These are phyloP conservation scores for Penicillium waksmanii DNA, from an alignment of 495 filamentous ascomycete genomes.

Conservation along the genomic window DNA sequence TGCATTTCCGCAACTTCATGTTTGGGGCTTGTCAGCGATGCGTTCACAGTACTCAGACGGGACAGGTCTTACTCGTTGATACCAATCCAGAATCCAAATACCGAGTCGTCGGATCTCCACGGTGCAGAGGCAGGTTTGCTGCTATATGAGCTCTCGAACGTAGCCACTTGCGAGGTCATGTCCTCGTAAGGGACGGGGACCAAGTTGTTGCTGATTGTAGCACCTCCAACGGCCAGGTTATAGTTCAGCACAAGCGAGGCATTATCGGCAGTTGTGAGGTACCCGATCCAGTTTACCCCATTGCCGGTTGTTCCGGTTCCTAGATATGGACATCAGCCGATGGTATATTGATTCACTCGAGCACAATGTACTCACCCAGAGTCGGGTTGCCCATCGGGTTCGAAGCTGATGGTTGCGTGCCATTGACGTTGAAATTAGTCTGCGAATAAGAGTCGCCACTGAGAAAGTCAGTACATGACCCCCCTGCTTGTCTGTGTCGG, in stretches of 20 bases:
- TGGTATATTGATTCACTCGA: background rate
- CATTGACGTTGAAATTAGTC: slow-evolving; percentile 67
- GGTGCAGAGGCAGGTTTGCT: slow-evolving; percentile 45
- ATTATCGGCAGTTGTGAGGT: slow-evolving; percentile 59
- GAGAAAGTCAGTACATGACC: background rate
- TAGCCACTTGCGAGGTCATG: slow-evolving; percentile 34
- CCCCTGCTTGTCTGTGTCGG: background rate
- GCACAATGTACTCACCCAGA: slow-evolving; percentile 27
- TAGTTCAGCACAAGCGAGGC: slow-evolving; percentile 54
- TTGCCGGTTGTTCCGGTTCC: slow-evolving; percentile 56
- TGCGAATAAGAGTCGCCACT: slow-evolving; percentile 64
- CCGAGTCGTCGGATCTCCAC: slow-evolving; percentile 62
- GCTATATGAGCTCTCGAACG: slow-evolving; percentile 34
- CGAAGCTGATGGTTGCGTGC: slow-evolving; percentile 57
- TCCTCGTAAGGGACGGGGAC: slow-evolving; percentile 36
- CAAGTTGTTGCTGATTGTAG: slow-evolving; percentile 56
- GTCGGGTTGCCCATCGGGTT: slow-evolving; percentile 80
- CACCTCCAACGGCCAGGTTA: slow-evolving; percentile 60
- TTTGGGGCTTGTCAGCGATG: no score
- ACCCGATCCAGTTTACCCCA: slow-evolving; percentile 58
- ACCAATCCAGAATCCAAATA: slow-evolving; percentile 77
- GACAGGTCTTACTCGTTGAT: slow-evolving; percentile 64
- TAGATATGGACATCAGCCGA: slow-evolving; percentile 3
- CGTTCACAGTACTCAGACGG: no score
- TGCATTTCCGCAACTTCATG: slow-evolving; percentile 58